phyloP scores from a whole-genome alignment of 2,329 filamentous ascomycete species.

The Colletotrichum trifolii region DNA sequence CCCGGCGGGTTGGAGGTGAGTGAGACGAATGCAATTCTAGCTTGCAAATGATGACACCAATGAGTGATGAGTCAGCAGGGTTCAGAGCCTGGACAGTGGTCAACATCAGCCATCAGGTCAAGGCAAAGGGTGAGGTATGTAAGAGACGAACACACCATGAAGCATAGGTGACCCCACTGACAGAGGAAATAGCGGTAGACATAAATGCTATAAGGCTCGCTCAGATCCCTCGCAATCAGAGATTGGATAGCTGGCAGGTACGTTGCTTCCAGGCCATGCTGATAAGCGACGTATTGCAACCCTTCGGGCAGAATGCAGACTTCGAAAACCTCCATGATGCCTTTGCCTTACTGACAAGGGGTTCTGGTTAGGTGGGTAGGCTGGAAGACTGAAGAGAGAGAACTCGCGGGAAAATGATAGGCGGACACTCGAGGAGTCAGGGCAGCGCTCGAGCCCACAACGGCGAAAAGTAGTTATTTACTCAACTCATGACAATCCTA shows the following conservation, averaged over 20 bases:
- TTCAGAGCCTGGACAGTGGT: slow-evolving; percentile 63
- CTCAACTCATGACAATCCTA: no score
- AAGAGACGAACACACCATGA: slow-evolving; percentile 71
- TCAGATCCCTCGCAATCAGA: slow-evolving; percentile 94
- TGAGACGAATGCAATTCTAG: slow-evolving; percentile 90
- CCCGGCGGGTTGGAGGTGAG: slow-evolving; percentile 77
- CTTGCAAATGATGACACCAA: slow-evolving; percentile 95
- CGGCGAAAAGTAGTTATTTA: no score
- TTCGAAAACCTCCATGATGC: slow-evolving; percentile 49
- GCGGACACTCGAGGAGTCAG: no score
- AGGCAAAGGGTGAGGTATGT: slow-evolving; percentile 5
- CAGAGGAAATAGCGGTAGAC: slow-evolving; percentile 98
- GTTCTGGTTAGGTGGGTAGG: no score
- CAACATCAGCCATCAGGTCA: slow-evolving; percentile 7
- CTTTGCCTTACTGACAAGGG: not conserved
- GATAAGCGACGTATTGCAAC: slow-evolving; percentile 70
- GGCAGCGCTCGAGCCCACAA: no score
- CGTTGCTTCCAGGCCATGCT: slow-evolving; percentile 68
- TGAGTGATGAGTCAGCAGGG: slow-evolving; percentile 70
- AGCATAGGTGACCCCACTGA: slow-evolving; percentile 98
- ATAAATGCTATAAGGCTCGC: slow-evolving; percentile 99
- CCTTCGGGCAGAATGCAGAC: slow-evolving; percentile 54
- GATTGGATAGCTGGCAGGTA: slow-evolving; percentile 89
- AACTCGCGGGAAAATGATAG: no score
- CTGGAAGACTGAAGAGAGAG: no score